A percentile compares a stretch with the other conserved stretches of the same genome.
Evolutionary conservation across 1,284 basidiomycete species (phyloP).

Genomic region (Papiliotrema flavescens): DNA sequence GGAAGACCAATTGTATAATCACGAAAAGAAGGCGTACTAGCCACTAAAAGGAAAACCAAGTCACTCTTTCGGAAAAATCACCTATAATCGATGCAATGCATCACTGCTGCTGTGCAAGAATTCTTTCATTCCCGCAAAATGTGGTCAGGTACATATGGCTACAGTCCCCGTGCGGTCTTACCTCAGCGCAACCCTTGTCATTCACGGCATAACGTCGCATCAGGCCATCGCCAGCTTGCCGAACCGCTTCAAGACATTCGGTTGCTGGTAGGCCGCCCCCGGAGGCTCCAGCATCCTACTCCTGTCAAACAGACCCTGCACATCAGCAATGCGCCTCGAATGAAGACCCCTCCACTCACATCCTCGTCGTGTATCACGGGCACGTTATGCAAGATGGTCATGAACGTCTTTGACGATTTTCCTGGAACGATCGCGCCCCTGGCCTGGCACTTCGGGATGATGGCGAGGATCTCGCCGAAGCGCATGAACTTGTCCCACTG

Average conservation of each 20-base stretch:
- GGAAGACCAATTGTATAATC: too few species aligned
- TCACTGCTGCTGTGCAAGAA: too few species aligned
- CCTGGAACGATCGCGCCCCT: slow-evolving; percentile 26
- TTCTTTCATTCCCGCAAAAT: too few species aligned
- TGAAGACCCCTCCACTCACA: slow-evolving; percentile 23
- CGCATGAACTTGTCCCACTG: slow-evolving; percentile 44
- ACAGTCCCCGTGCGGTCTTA: neutral
- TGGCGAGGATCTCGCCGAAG: slow-evolving; percentile 36
- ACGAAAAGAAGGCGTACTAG: too few species aligned
- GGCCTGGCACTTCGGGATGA: slow-evolving; percentile 38
- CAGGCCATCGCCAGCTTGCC: slow-evolving; percentile 1
- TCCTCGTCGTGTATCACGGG: slow-evolving; percentile 39
- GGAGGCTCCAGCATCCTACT: slow-evolving; percentile 25
- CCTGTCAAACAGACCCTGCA: slow-evolving; percentile 30
- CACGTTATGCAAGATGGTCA: slow-evolving; percentile 32
- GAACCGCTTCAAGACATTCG: slow-evolving; percentile 2
- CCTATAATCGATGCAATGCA: too few species aligned
- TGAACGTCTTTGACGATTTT: slow-evolving; percentile 18
- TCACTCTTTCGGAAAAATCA: too few species aligned
- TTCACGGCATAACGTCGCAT: neutral
- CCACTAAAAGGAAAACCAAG: too few species aligned
- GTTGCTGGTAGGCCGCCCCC: neutral
- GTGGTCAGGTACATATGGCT: too few species aligned
- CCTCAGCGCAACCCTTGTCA: neutral
- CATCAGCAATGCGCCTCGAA: slow-evolving; percentile 9